Conservation (phyloP, 176 grass and related monocot genomes). For the Canna indica region DNA sequence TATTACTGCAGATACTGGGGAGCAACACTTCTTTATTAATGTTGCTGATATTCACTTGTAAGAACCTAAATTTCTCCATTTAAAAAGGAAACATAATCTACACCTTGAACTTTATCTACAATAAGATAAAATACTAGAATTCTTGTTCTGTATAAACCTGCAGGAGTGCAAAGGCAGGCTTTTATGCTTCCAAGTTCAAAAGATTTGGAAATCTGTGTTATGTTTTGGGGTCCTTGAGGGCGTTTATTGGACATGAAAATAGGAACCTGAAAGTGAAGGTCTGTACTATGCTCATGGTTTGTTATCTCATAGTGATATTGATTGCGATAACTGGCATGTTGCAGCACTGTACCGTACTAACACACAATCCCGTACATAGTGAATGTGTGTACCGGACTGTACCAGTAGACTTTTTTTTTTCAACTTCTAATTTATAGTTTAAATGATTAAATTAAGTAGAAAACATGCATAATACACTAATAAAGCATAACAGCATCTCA, state of each 20-base stretch:
- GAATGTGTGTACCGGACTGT: too few relatives aligned
- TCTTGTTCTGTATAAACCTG: conserved; percentile 13
- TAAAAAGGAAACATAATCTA: neutral
- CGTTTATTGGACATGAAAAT: conserved; percentile 69
- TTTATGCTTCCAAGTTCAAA: conserved; percentile 89
- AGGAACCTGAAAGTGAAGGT: conserved; percentile 82
- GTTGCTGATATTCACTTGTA: conserved; percentile 96
- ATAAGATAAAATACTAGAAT: neutral
- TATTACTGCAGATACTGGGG: conserved; percentile 43
- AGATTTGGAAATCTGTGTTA: conserved; percentile 91
- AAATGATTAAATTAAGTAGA: too few relatives aligned
- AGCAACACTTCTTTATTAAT: conserved; percentile 84
- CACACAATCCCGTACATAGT: too few relatives aligned
- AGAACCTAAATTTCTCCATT: conserved; percentile 8
- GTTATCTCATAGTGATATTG: too few relatives aligned
- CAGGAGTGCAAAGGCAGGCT: conserved; percentile 95
- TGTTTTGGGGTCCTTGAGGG: conserved; percentile 77
- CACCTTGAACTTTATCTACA: neutral
- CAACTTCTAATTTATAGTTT: too few relatives aligned
- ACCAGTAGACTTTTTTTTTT: too few relatives aligned
- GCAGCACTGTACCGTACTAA: too few relatives aligned
- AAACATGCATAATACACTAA: too few relatives aligned
- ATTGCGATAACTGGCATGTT: too few relatives aligned
- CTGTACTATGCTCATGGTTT: neutral
- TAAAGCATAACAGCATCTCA: too few relatives aligned